Evolutionary conservation across 2,329 filamentous ascomycete genomes (phyloP).

Genomic region (Fusarium longipes): DNA sequence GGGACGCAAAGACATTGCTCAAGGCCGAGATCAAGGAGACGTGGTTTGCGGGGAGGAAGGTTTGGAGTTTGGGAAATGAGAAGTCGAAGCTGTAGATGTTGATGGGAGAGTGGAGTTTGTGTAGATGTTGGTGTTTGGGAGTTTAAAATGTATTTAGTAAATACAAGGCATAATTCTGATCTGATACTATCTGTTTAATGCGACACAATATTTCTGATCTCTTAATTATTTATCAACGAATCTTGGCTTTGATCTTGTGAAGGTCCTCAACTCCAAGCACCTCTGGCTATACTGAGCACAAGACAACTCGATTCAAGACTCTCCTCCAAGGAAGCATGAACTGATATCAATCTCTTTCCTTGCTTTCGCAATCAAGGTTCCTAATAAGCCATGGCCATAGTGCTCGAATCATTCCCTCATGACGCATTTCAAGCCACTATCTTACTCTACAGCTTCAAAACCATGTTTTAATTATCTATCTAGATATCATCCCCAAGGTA

Average conservation of each 20-base stretch:
- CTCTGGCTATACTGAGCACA: too few relatives aligned
- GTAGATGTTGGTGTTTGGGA: slow-evolving; percentile 20
- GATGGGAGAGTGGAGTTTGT: neutral
- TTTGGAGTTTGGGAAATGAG: slow-evolving; percentile 47
- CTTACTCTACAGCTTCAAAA: neutral
- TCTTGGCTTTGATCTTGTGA: neutral
- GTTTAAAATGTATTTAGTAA: slow-evolving; percentile 13
- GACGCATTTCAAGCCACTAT: slow-evolving; percentile 6
- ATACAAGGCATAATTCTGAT: neutral
- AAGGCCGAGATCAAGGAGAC: slow-evolving; percentile 61
- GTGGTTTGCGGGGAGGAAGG: slow-evolving; percentile 61
- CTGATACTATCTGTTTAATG: neutral
- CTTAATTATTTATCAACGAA: neutral
- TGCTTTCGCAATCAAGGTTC: neutral
- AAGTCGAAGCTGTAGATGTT: neutral
- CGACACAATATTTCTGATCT: too few relatives aligned
- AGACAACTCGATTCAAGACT: too few relatives aligned
- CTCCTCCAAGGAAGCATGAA: too few relatives aligned
- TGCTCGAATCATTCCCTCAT: neutral
- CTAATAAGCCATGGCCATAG: neutral
- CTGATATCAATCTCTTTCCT: too few relatives aligned
- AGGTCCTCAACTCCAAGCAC: neutral
- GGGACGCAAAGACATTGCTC: slow-evolving; percentile 60
- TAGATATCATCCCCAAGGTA: slow-evolving; percentile 12
- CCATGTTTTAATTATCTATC: neutral